Evolutionary conservation across 805 yeast species (phyloP), one percentile per base, ranked within the genome.

Genomic region (Komagataella pseudopastoris): DNA sequence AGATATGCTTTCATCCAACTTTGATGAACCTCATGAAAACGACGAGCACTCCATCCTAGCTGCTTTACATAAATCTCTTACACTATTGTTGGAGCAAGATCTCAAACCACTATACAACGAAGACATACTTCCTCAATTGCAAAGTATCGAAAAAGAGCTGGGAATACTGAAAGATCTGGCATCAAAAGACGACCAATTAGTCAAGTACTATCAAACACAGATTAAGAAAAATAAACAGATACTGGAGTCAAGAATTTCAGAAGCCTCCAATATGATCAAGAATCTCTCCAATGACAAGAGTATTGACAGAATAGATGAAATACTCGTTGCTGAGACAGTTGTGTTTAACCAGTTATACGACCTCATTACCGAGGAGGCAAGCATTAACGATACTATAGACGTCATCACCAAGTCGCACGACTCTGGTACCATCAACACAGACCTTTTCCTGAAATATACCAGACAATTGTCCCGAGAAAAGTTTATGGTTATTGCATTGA

Each of bases 331-430:
- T 0, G 81, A 77, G 51, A 75, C 80, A 1, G 67, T 70, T 0
- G 81, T 75, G 1, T 71, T 75, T 51, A 73, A 76, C 52, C 95
- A 87, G 61, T 62, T 84, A 12, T 83, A 85, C 60, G 76, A 76
- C 18, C 67, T 83, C 1, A 77, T 78, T 0, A 75, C 89, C 17
- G 82, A 78, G 45, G 86, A 85, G 50, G 72, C 75, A 54, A 86
- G 95, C 1, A 74, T 82, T n/a, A 76, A 76, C 30, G 96, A 90
- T 60, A 71, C 90, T 0, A 59, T 77, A 10, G 71, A 76, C 52
- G 71, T 80, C 8, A 68, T 89, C 7, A 76, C 78, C 4, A 77
- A 80, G 18, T 74, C 78, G 3, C 77, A 75, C 53, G 81, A 76
- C 52, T 57, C 66, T 2, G 81, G 78, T 4, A 60, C 67, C 47